Base-by-base conservation (phyloP, 352 stramenopile genomes). In the Plasmopara muralis region DNA sequence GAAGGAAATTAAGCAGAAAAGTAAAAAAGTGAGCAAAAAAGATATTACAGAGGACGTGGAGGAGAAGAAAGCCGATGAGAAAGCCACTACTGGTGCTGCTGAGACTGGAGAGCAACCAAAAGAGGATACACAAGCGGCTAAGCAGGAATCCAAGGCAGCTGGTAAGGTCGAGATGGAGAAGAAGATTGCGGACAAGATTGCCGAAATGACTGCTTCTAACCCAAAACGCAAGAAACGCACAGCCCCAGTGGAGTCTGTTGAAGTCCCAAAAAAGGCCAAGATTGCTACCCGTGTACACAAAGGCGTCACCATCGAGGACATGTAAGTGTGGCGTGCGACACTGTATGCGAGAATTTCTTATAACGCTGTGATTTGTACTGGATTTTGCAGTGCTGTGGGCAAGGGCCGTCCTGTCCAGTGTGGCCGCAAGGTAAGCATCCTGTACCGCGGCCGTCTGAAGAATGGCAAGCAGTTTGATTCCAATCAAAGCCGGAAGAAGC, bases 401-500 rank as follows among this genome's bases (percentile, higher is more conserved):
- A 93, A 90, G 70, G 83, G 83, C 37, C 60, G 67, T 28, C 40
- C 61, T 33, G 74, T 85, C 43, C 55, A 65, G 30, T 70, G 69
- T 46, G 83, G 83, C 43, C 72, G 72, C 51, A 89, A 92, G 63
- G 77, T 91, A 14, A 77, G 74, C 55, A 91, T 94, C 39, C 50
- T 91, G 39, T 94, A 94, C 69, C 74, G 70, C 18, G 83, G 83
- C n/a, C 70, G 67, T 31, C 72, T 94, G 29, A 74, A 66, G 51
- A 94, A 93, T 60, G 82, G 82, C 60, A 89, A 89, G 70, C 79
- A 91, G 57, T 94, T 94, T 44, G 83, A 93, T 54, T 69, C 81
- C 47, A 63, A 60, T 42, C 68, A 85, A 64, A 91, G 84, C 69
- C 83, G 84, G 60, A 92, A 90, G 64, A 79, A 76, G 50, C 82